These are phyloP conservation scores for Phytophthora sansomeana DNA, from an alignment of 352 stramenopile species.

Conservation along the genomic window DNA sequence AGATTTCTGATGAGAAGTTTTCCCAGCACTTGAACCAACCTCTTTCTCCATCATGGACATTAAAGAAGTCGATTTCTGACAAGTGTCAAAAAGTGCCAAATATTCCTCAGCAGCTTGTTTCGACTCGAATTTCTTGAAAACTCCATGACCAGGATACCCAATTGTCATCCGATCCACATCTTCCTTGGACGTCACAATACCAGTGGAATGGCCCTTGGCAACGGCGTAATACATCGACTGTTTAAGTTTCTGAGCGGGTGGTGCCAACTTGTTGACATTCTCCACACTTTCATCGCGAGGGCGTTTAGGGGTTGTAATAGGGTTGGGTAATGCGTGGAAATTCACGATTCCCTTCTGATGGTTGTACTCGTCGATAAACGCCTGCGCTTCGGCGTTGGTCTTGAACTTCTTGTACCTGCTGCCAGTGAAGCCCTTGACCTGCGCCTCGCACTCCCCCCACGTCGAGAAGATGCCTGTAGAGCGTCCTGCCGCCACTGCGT, in stretches of 20 bases:
- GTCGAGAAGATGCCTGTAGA: conserved; percentile 60
- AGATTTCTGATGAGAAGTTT: conserved; percentile 7
- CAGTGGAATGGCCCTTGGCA: too few relatives aligned
- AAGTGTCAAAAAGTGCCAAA: too few relatives aligned
- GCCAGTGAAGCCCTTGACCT: conserved; percentile 65
- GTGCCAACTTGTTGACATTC: neutral
- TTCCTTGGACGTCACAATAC: too few relatives aligned
- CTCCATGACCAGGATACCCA: conserved; percentile 17
- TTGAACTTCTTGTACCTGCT: conserved; percentile 76
- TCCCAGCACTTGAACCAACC: neutral
- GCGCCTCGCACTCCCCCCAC: conserved; percentile 55
- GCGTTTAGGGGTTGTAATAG: conserved; percentile 7
- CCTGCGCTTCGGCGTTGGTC: conserved; percentile 50
- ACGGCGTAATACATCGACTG: too few relatives aligned
- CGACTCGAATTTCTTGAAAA: conserved; percentile 25
- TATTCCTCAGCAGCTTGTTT: conserved; percentile 32
- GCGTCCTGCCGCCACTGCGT: conserved; percentile 70
- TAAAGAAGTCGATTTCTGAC: conserved; percentile 6
- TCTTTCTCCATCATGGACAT: conserved; percentile 14
- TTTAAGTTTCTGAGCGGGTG: conserved; percentile 25
- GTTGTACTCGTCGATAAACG: conserved; percentile 47
- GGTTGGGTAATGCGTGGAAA: neutral
- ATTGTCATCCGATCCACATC: too few relatives aligned
- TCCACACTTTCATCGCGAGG: conserved; percentile 20
- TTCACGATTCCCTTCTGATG: neutral